A percentile compares a stretch with the other conserved stretches of the same genome.
These are phyloP conservation scores for Eimeria brunetti DNA, from an alignment of 169 alveolate species.

Conservation along the genomic window DNA sequence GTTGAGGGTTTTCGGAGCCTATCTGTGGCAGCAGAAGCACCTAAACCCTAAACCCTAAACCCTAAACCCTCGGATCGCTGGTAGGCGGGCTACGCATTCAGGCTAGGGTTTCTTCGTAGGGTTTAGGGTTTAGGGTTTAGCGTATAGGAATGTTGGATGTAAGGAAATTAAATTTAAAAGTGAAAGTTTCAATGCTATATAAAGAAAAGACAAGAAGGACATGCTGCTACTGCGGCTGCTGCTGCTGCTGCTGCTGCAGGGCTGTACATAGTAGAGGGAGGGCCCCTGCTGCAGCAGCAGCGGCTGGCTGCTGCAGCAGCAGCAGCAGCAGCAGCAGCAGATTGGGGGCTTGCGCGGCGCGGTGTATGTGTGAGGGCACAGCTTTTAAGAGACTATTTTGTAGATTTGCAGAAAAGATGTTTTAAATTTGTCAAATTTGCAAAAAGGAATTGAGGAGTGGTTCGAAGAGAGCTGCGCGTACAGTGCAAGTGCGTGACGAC, in stretches of 20 bases:
- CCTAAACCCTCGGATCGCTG: not conserved
- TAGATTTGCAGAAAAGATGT: too few relatives aligned
- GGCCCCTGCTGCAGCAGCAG: slow-evolving; percentile 40
- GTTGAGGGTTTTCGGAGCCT: slow-evolving; percentile 48
- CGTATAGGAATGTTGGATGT: not conserved
- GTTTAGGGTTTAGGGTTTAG: slow-evolving; percentile 23
- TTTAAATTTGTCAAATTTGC: too few relatives aligned
- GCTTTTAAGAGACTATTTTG: too few relatives aligned
- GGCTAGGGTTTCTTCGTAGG: slow-evolving; percentile 11
- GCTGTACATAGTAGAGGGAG: not conserved
- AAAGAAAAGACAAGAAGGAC: too few relatives aligned
- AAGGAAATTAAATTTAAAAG: too few relatives aligned
- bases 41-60: slow-evolving; percentile 35
- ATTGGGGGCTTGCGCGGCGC: too few relatives aligned
- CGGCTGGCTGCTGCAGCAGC: slow-evolving; percentile 29
- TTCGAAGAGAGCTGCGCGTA: too few relatives aligned
- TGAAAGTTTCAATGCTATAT: too few relatives aligned
- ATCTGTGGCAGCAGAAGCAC: too few relatives aligned
- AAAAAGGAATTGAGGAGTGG: too few relatives aligned
- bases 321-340: not conserved
- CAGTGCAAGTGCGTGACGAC: too few relatives aligned
- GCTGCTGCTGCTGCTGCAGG: slow-evolving; percentile 1
- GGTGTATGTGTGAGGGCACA: too few relatives aligned
- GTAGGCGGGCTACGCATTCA: not conserved
- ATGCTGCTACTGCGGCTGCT: slow-evolving; percentile 12